Conservation (phyloP, 2,329 filamentous ascomycete genomes). For the Cercospora janseana region DNA sequence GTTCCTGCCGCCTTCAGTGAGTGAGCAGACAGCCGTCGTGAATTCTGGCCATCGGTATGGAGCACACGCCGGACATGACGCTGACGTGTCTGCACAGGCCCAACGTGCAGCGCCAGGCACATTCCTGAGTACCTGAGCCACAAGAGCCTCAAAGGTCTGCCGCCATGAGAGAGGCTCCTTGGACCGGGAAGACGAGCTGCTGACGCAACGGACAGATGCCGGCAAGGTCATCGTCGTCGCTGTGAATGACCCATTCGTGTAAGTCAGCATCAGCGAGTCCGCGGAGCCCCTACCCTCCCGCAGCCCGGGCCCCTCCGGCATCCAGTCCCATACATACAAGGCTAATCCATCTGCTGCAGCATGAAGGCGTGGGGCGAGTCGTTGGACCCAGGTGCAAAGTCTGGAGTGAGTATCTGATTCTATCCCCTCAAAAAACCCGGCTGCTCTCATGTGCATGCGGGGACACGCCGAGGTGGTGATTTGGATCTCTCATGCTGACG, state of each 20-base stretch:
- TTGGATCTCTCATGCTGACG: constrained; percentile 8
- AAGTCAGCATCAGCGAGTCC: too few species aligned
- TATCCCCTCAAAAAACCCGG: too few species aligned
- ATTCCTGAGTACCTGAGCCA: constrained; percentile 84
- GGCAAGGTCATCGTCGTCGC: constrained; percentile 86
- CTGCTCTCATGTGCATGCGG: too few species aligned
- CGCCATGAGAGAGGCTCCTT: background rate
- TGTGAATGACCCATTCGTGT: constrained; percentile 96
- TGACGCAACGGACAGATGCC: constrained; percentile 43
- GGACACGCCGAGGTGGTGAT: constrained; percentile 1
- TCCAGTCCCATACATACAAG: constrained; percentile 1
- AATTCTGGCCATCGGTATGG: too few species aligned
- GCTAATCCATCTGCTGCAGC: constrained; percentile 13
- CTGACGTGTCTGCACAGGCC: constrained; percentile 40
- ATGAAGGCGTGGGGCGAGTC: constrained; percentile 85
- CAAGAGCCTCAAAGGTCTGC: constrained; percentile 64
- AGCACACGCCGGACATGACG: too few species aligned
- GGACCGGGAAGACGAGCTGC: background rate
- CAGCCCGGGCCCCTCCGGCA: constrained; percentile 9
- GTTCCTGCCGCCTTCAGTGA: constrained; percentile 60
- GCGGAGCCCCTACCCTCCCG: too few species aligned
- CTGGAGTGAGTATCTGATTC: constrained; percentile 58
- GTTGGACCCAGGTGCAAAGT: constrained; percentile 71
- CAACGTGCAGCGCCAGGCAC: constrained; percentile 66
- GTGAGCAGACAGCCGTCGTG: too few species aligned